Evolutionary conservation across 208 protist species (phyloP), one percentile per base, ranked within the genome.

Genomic region (Trypanosoma rangeli): DNA sequence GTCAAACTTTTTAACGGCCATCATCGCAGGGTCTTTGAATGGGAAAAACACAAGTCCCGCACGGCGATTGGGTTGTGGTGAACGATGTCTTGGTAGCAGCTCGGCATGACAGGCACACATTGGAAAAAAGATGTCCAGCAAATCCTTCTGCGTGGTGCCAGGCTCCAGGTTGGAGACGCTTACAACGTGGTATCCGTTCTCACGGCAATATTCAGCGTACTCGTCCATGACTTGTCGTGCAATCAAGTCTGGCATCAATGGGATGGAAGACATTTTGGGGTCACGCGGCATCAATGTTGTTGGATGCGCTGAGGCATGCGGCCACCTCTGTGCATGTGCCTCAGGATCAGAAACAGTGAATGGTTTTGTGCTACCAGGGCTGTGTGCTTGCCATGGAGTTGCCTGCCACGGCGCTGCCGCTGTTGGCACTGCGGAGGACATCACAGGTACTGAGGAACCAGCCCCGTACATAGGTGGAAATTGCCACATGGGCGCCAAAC

Each of bases 1-100:
- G 76, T 93, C 64, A 12, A 92, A 77, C 67, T 92, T 95, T 70
- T 95, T 82, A 16, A 93, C 84, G 5, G 80, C 90, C 8, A 92
- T 75, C 74, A 83, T 80, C 22, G 87, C 90, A 67, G 88, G 89
- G 48, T 78, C 80, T 44, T 85, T 85, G 22, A 71, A 75, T 7
- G 65, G 29, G 49, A 92, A 95, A 76, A 93, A 92, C 37, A 95
- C 90, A 15, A 87, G 84, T 16, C 90, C 90, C 53, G 80, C 76
- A 42, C 84, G 72, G 22, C 84, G 85, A 24, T 80, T 82, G 28
- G 68, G 42, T 15, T 56, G 56, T 20, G 79, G 80, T 68, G 89
- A 67, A 33, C 57, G 37, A 16, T 70, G 64, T 56, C 73, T 68
- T 20, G 83, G 80, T 12, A 93, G 60, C 48, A 93, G 73, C 65